Evolutionary conservation across 306 rosid species (phyloP).

Genomic region (Sicyos baderoa): DNA sequence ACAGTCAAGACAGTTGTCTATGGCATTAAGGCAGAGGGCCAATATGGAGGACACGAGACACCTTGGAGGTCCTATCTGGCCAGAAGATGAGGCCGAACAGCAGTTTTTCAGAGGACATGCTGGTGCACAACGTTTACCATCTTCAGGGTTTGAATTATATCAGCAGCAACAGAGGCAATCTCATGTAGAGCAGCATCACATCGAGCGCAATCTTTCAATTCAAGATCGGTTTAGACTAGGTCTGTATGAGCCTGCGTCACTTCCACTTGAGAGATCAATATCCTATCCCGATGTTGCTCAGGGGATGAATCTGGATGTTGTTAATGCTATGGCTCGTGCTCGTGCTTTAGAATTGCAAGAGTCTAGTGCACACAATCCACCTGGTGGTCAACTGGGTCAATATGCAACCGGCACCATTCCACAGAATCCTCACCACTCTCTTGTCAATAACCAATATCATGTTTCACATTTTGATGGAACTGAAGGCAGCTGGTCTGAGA

Average conservation of each 20-base stretch:
- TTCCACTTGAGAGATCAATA: conserved; percentile 43
- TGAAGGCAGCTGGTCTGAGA: conserved; percentile 41
- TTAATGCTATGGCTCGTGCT: conserved; percentile 40
- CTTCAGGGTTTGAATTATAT: conserved; percentile 37
- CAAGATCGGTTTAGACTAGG: conserved; percentile 47
- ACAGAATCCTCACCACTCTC: conserved; percentile 34
- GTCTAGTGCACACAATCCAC: conserved; percentile 25
- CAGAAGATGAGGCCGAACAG: conserved; percentile 36
- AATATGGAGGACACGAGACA: conserved; percentile 37
- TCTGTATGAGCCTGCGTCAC: conserved; percentile 33
- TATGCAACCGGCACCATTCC: conserved; percentile 26
- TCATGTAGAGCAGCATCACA: conserved; percentile 42
- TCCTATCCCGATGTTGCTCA: conserved; percentile 38
- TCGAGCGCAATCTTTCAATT: conserved; percentile 36
- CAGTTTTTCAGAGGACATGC: conserved; percentile 36
- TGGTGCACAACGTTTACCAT: conserved; percentile 29
- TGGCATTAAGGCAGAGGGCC: conserved; percentile 44
- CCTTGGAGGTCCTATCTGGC: conserved; percentile 33
- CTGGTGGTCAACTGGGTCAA: conserved; percentile 30
- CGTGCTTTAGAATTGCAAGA: conserved; percentile 46
- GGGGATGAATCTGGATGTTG: conserved; percentile 44
- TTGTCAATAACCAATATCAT: conserved; percentile 33
- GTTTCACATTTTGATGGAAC: conserved; percentile 37
- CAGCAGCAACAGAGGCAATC: conserved; percentile 44
- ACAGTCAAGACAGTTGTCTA: conserved; percentile 41